Evolutionary conservation across 2,329 filamentous ascomycete genomes (phyloP).

Genomic region (Ophiostoma piceae): DNA sequence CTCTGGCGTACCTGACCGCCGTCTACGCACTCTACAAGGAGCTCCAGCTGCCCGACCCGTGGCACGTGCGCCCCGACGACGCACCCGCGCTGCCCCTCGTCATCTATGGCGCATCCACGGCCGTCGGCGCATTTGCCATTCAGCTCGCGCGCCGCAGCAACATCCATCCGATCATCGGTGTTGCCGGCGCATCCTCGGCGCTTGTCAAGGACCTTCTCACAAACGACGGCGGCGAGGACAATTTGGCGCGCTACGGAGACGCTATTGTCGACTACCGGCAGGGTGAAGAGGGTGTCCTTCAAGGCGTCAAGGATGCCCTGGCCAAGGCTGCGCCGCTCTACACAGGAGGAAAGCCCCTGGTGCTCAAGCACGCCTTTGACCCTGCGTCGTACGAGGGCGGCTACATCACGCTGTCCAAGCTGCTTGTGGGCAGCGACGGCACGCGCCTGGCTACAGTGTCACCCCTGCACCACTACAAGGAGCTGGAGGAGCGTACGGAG

Average conservation of each 20-base stretch:
- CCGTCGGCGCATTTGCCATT: constrained; percentile 49
- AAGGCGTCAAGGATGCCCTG: constrained; percentile 38
- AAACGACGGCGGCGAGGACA: constrained; percentile 35
- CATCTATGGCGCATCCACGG: constrained; percentile 44
- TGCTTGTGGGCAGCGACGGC: constrained; percentile 33
- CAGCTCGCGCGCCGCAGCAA: constrained; percentile 45
- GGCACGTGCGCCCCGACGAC: constrained; percentile 34
- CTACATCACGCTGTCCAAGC: constrained; percentile 36
- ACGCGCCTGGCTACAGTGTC: constrained; percentile 31
- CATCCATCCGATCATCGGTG: constrained; percentile 50
- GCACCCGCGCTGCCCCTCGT: constrained; percentile 29
- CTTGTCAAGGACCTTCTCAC: constrained; percentile 42
- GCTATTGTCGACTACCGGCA: constrained; percentile 50
- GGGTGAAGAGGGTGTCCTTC: constrained; percentile 43
- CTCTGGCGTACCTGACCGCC: constrained; percentile 42
- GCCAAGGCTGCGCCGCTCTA: background rate
- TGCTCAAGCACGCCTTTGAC: constrained; percentile 45
- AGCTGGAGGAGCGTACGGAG: constrained; percentile 26
- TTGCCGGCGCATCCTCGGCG: constrained; percentile 45
- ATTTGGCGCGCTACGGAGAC: constrained; percentile 41
- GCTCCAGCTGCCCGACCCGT: constrained; percentile 39
- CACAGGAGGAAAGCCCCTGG: background rate
- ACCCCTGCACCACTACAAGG: constrained; percentile 27
- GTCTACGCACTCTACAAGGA: constrained; percentile 38
- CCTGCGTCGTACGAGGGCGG: constrained; percentile 45